phyloP scores from a whole-genome alignment of 2,329 filamentous ascomycete species.

The Aureobasidium sp. region DNA sequence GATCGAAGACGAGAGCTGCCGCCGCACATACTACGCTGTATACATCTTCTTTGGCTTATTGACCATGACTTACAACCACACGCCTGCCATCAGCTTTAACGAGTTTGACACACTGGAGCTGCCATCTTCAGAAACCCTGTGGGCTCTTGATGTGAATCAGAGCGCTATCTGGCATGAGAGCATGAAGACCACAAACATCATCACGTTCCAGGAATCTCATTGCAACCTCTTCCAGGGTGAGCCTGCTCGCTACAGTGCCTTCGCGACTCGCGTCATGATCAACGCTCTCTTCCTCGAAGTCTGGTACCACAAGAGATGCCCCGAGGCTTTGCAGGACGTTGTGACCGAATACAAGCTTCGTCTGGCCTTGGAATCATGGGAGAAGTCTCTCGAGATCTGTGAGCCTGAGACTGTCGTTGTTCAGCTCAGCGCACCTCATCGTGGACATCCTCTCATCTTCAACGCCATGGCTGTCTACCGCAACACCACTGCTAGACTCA shows the following conservation, averaged over 20 bases:
- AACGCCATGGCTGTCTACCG: constrained; percentile 97
- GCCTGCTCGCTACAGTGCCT: constrained; percentile 84
- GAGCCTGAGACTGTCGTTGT: constrained; percentile 86
- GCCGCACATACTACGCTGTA: constrained; percentile 94
- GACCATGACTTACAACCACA: constrained; percentile 95
- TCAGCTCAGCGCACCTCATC: constrained; percentile 87
- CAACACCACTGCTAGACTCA: constrained; percentile 83
- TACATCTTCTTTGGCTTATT: constrained; percentile 98
- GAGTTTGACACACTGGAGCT: constrained; percentile 92
- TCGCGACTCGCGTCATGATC: constrained; percentile 96
- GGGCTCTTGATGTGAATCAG: constrained; percentile 77
- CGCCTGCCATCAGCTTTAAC: constrained; percentile 94
- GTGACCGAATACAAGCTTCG: constrained; percentile 97
- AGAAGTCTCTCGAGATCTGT: constrained; percentile 88
- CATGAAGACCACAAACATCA: constrained; percentile 60
- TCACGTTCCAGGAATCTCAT: constrained; percentile 89
- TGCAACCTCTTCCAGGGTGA: constrained; percentile 95
- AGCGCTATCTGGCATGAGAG: constrained; percentile 80
- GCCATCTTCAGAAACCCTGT: constrained; percentile 87
- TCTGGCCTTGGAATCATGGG: constrained; percentile 95
- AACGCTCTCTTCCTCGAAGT: constrained; percentile 97
- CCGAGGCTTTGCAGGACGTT: constrained; percentile 93
- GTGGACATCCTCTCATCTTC: constrained; percentile 93
- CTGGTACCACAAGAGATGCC: constrained; percentile 97
- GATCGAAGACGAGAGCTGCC: constrained; percentile 94